Evolutionary conservation across 208 protist species (phyloP), one percentile per base, ranked within the genome.

Genomic region (Leishmania arabica): DNA sequence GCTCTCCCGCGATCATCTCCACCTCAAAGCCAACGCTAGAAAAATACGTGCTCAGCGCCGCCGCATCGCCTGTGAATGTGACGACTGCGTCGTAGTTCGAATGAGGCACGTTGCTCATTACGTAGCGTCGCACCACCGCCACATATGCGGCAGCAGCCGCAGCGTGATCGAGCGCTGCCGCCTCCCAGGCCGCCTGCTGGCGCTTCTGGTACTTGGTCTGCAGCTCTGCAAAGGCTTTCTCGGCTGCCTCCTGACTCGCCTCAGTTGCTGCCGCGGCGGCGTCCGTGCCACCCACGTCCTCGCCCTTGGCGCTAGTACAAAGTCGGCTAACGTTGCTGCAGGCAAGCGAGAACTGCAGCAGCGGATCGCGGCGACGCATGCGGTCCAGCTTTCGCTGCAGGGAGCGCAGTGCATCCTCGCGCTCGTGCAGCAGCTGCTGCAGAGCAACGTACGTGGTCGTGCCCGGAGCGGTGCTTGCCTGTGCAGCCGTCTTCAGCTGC

Each of bases 311-410:
- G 56, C 78, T 2, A n/a, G 31, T 31, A 72, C 73, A 21, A 6
- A 92, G 79, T 15, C 93, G 92, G 11, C 79, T 77, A 1, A 97
- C 84, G 70, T 96, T 88, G 74, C 86, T 98, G 84, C 93, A 98
- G 13, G 89, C 84, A 15, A 95, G 85, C 4, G 93, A 98, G 83
- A 98, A 98, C 76, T 96, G 84, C 69, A 95, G 77, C 27, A 96
- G 78, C 13, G 95, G 93, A 80, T 98, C 93, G 24, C 91, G 92
- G 9, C 88, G 85, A 13, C 93, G 91, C 80, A 93, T 84, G 37
- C 95, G 92, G 37, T 96, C 91, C 0, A 98, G 75, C 86, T 97
- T 97, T 21, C 95, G 93, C 72, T 95, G 93, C 72, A 98, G 75
- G 11, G 93, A 95, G 31, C 90, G 92, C 51, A 95, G 75, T 2